Base-by-base conservation (phyloP, 78 protist genomes). In the Pigoraptor vietnamica region DNA sequence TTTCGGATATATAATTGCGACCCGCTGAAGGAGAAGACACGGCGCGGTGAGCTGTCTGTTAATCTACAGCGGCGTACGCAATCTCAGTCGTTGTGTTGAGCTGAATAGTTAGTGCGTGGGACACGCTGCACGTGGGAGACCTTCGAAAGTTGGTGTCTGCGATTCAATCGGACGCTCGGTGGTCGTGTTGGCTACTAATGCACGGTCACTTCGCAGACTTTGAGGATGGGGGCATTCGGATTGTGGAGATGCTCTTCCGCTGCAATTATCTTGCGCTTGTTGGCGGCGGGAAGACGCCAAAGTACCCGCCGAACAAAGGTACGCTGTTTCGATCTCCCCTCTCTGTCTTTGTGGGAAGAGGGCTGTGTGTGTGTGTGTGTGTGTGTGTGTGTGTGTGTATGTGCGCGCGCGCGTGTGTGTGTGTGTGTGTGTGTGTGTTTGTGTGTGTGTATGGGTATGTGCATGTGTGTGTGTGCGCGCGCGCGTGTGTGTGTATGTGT, bases 191-290 rank as follows among this genome's bases (percentile, higher is more conserved):
- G n/a, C n/a, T n/a, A n/a, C n/a, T n/a, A n/a, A n/a, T n/a, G n/a
- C 67, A 40, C n/a, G 55, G 23, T 36, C 9, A 32, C 9, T 35
- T 23, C 1, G 29, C 88, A 96, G 97, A 93, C 81, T 97, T 93
- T 24, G 29, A 23, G 23, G 91, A 91, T 56, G 99, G 99, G 0
- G 99, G 99, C 40, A 95, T 98, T 40, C 98, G 99, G 10, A 40
- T 92, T 39, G 99, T 98, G 10, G 99, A 97, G 90, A 98, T 98
- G 99, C 95, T 98, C 38, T 98, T 97, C 93, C 97, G 99, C 24
- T 96, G 98, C 94, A 98, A 98, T 91, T 97, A 97, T 37, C 86
- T 98, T 9, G 99, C 99, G 24, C 96, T 98, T n/a, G 99, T 98
- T 36, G 99, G 99, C 92, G 98, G 98, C n/a, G 99, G 99, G 0